Evolutionary conservation across 1,139 yeast genomes (phyloP), one percentile per base, ranked within the genome.

Genomic region (Magnusiomyces tetraspermus): DNA sequence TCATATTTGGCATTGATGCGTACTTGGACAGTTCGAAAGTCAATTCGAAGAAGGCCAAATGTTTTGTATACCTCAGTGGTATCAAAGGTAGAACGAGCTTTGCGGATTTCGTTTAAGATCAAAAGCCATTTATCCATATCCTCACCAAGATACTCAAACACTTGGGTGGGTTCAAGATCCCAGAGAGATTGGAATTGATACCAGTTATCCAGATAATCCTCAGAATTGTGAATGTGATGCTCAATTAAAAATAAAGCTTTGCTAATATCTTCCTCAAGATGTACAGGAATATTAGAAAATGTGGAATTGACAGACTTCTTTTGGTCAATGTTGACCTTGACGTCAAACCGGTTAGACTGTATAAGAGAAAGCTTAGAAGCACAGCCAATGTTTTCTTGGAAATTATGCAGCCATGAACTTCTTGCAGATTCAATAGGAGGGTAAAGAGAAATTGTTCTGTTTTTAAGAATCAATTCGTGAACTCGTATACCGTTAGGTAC

Each of bases 1-100:
- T 80, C 85, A 66, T 78, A 84, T 60, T 77, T 78, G 3, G 80
- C 64, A 44, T 72, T 73, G 11, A 82, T 74, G 50, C 80, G 70
- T 1, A 76, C 67, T 59, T 82, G 85, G 1, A 83, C 82, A 19
- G 76, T 75, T 3, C 75, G 71, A 61, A 75, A 81, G 46, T 77
- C 73, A 15, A 74, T 59, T 4, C 68, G 58, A 28, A 79, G 58
- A 6, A 58, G 52, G 0, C 85, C 82, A 64, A 80, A 71, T 0
- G 43, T 47, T 37, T 66, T 66, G 2, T 60, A 59, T 0, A 73
- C 66, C 17, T 73, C 77, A 8, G 77, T 67, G 1, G 77, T 73
- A 55, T 84, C 89, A 61, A 84, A 79, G 0, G 78, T 65, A 0
- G 66, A 57, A 50, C 83, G 70, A 1, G 76, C 69, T 5, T 65